A percentile compares a stretch with the other conserved stretches of the same genome.
phyloP scores from a whole-genome alignment of 768 basidiomycete genomes.

The Kwoniella botswanensis region DNA sequence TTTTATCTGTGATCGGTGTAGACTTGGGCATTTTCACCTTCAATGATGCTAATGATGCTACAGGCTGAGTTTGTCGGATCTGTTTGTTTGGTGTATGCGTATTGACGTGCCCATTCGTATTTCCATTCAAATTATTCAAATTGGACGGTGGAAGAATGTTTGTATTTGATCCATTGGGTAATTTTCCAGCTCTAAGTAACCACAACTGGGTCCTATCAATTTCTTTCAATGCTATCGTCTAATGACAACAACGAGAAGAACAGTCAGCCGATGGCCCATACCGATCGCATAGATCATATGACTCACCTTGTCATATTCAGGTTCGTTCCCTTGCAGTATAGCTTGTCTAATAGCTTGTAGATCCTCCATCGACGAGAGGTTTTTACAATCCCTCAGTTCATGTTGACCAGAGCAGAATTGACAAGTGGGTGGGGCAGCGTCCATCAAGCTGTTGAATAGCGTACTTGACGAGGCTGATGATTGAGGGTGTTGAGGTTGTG shows the following conservation, averaged over 20 bases:
- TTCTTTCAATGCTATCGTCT: conserved; percentile 2
- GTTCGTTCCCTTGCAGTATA: conserved; percentile 14
- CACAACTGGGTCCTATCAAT: conserved; percentile 2
- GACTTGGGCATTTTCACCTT: too few species aligned
- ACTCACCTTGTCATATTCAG: conserved; percentile 18
- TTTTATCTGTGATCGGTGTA: not conserved
- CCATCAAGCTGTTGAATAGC: conserved; percentile 5
- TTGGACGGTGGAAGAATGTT: not conserved
- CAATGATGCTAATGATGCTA: not conserved
- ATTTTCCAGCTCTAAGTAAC: conserved; percentile 3
- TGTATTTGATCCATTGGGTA: not conserved
- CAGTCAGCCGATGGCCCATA: not conserved
- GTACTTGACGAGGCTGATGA: not conserved
- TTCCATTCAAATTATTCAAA: not conserved
- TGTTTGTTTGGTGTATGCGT: not conserved
- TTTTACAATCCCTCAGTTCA: conserved; percentile 9
- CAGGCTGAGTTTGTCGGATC: not conserved
- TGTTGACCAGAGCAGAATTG: conserved; percentile 18
- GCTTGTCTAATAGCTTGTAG: conserved; percentile 9
- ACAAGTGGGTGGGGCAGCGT: conserved; percentile 8
- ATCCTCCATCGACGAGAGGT: conserved; percentile 10
- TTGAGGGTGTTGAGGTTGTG: not conserved
- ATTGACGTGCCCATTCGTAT: conserved; percentile 1
- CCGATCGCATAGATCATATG: too few species aligned
- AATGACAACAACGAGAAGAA: not conserved